Evolutionary conservation across 495 filamentous ascomycete species (phyloP).

Genomic region (Lindgomyces ingoldianus): DNA sequence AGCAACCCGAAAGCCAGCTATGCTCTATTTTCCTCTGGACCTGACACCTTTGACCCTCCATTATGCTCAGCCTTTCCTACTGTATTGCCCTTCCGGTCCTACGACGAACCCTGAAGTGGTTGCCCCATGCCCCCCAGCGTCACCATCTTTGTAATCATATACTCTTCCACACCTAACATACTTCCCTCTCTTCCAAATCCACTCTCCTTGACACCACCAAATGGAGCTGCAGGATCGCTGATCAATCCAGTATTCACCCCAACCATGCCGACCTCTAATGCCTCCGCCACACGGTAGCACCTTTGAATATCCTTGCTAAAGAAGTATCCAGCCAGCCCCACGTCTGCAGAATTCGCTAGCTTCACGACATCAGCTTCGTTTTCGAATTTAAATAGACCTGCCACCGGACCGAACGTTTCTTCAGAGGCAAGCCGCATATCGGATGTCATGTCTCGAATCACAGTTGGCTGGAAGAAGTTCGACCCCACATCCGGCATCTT

Average conservation of each 20-base stretch:
- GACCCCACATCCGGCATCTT: conserved; percentile 44
- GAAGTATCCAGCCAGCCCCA: conserved; percentile 55
- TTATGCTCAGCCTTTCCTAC: too few species aligned
- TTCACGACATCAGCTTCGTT: conserved; percentile 55
- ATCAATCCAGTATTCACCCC: conserved; percentile 54
- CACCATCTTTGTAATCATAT: conserved; percentile 81
- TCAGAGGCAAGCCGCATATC: conserved; percentile 56
- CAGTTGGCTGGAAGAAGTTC: conserved; percentile 57
- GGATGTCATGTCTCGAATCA: conserved; percentile 49
- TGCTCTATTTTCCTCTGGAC: too few species aligned
- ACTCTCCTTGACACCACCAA: conserved; percentile 91
- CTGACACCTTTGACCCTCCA: too few species aligned
- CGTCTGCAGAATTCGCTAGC: conserved; percentile 52
- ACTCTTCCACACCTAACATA: conserved; percentile 89
- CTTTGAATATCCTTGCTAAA: conserved; percentile 53
- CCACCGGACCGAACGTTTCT: conserved; percentile 62
- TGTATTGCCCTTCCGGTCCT: too few species aligned
- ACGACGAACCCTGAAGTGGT: conserved; percentile 27
- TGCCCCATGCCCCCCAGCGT: conserved; percentile 58
- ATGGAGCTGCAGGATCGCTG: conserved; percentile 54
- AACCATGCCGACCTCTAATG: conserved; percentile 57
- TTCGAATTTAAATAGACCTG: conserved; percentile 53
- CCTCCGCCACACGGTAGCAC: conserved; percentile 52
- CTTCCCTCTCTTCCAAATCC: conserved; percentile 93
- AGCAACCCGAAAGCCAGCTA: too few species aligned